Evolutionary conservation across 441 rosid species (phyloP), one percentile per base, ranked within the genome.

Genomic region (Erodium chrysanthum): DNA sequence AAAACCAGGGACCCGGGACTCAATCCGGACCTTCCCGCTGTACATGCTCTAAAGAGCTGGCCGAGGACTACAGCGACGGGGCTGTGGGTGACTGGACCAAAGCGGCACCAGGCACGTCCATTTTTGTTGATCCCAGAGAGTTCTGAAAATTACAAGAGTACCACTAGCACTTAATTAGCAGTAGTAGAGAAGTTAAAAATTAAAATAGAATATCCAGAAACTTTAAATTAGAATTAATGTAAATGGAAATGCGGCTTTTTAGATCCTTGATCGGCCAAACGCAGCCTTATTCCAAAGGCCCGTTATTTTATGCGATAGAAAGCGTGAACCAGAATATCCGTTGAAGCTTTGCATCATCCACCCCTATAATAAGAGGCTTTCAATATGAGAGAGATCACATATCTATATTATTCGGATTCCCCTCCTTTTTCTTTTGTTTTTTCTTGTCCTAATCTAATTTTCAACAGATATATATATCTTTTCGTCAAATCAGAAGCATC

Each of bases 101-200:
- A 70, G 91, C 99, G 64, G 77, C 88, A 50, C 81, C 99, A 63
- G 96, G 86, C 56, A 0, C 74, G 73, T 90, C 99, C 8, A 88
- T 94, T 81, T 94, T 94, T 80, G 96, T 94, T 68, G 99, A 94
- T 82, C 99, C 99, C 0, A 84, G 99, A 70, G 99, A 94, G 70
- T 71, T 91, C 79, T 94, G 70, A 79, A 5, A 64, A 29, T 18
- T 9, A 11, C 27, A 25, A 31, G 7, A 50, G 12, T n/a, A 42
- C 68, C 44, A 29, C 33, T 29, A 29, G 33, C 1, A 25, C 1
- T 25, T 1, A 1, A 1, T 25, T 25, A 1, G 3, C 3, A 3
- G 29, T 1, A 3, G 3, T 25, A 3, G 3, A 25, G 3, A 25
- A 25, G 29, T 1, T 1, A 25, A 25, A 3, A 25, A 3, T 25